These are phyloP conservation scores for Hypseocharis bilobata DNA, from an alignment of 441 rosid genomes.

Conservation along the genomic window DNA sequence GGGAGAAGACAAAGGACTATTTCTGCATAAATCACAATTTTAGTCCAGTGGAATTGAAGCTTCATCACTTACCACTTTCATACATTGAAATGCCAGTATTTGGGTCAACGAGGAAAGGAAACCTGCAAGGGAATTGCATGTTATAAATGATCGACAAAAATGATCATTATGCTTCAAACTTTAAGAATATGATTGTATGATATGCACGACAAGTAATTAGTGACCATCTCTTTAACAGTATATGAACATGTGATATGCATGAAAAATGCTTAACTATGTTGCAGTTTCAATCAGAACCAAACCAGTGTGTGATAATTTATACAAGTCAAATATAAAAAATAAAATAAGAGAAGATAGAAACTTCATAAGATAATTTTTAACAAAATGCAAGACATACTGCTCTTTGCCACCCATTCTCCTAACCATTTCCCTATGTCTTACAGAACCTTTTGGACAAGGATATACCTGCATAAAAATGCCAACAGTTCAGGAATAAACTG, in stretches of 20 bases:
- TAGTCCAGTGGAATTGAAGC: neutral
- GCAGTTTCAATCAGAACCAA: neutral
- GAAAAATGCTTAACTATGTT: neutral
- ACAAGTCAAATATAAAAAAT: neutral
- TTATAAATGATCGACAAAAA: neutral
- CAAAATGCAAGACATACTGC: conserved; percentile 35
- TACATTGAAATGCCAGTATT: conserved; percentile 56
- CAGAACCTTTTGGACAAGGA: conserved; percentile 88
- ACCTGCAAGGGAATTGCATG: conserved; percentile 36
- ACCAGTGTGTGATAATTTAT: neutral
- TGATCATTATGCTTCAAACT: neutral
- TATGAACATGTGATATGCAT: neutral
- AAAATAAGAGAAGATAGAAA: too few relatives aligned
- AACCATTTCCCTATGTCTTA: conserved; percentile 65
- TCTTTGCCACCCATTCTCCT: conserved; percentile 67
- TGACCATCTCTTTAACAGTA: neutral
- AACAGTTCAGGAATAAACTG: conserved; percentile 4
- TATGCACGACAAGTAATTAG: neutral
- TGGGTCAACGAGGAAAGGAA: conserved; percentile 68
- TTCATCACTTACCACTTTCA: conserved; percentile 58
- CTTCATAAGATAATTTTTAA: neutral
- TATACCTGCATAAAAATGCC: conserved; percentile 41
- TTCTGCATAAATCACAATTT: neutral
- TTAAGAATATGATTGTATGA: neutral
- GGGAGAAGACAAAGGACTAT: too few relatives aligned